phyloP scores from a whole-genome alignment of 257 asterid species.

The Fraxinus americana region DNA sequence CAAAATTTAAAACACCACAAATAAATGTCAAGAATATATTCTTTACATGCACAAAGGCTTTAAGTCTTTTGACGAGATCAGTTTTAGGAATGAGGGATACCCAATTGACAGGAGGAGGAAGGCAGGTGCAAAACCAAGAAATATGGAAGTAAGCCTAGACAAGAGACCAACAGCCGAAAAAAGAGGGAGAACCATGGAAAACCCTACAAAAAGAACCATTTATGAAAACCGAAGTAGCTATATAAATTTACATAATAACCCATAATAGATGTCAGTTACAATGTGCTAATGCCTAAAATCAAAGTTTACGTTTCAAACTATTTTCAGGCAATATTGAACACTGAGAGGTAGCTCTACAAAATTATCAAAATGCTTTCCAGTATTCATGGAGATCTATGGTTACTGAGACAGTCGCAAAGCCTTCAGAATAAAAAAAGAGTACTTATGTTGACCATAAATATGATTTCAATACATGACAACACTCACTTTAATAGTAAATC shows the following conservation, averaged over 20 bases:
- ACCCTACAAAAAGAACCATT: slow-evolving; percentile 47
- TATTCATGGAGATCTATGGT: not conserved
- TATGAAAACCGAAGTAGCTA: not conserved
- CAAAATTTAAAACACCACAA: slow-evolving; percentile 6
- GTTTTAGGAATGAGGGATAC: slow-evolving; percentile 45
- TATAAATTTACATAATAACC: not conserved
- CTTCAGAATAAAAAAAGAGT: not conserved
- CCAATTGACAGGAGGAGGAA: slow-evolving; percentile 95
- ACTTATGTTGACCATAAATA: not conserved
- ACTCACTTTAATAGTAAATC: not conserved
- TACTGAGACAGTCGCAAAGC: not conserved
- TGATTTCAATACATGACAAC: not conserved
- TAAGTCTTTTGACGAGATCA: not conserved
- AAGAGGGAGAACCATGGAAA: slow-evolving; percentile 85
- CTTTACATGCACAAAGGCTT: slow-evolving; percentile 9
- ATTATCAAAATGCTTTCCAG: not conserved
- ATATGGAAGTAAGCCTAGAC: slow-evolving; percentile 83
- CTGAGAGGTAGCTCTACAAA: not conserved
- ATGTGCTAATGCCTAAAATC: not conserved
- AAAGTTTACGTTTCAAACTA: not conserved
- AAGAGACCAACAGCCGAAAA: slow-evolving; percentile 74
- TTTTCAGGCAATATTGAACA: not conserved
- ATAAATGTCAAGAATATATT: slow-evolving; percentile 14
- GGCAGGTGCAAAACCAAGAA: slow-evolving; percentile 95
- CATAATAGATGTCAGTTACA: not conserved